Conservation (phyloP, 2,329 filamentous ascomycete genomes). For the Arachnopeziza araneosa region DNA sequence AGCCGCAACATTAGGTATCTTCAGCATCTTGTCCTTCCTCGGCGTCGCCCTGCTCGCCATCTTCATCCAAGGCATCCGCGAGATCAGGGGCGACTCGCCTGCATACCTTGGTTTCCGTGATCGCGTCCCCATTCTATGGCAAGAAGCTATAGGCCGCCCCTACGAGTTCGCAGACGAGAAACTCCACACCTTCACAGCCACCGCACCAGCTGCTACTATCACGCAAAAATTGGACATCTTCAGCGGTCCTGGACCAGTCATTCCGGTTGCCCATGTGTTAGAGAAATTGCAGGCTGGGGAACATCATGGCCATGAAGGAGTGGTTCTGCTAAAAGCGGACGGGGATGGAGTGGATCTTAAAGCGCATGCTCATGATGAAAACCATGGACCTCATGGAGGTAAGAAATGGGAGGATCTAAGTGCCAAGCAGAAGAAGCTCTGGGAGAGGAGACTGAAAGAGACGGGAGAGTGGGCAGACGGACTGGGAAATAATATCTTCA, state of each 20-base stretch:
- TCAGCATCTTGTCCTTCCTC: constrained; percentile 19
- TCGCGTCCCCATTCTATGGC: constrained; percentile 20
- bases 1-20: constrained; percentile 19
- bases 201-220: neutral
- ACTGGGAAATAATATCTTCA: constrained; percentile 27
- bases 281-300: constrained; percentile 6
- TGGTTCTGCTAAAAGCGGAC: constrained; percentile 2
- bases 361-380: constrained; percentile 23
- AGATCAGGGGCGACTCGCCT: constrained; percentile 24
- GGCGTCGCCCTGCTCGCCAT: constrained; percentile 21
- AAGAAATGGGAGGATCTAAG: constrained; percentile 29
- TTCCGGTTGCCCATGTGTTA: neutral
- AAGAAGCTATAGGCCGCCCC: constrained; percentile 24
- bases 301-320: neutral
- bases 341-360: constrained; percentile 12
- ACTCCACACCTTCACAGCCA: neutral
- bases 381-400: constrained; percentile 17
- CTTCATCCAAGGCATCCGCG: constrained; percentile 27
- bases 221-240: neutral
- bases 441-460: constrained; percentile 27
- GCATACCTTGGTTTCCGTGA: constrained; percentile 21
- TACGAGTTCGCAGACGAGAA: constrained; percentile 15
- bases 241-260: neutral
- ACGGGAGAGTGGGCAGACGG: constrained; percentile 31
- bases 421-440: constrained; percentile 23